Evolutionary conservation across 1,284 basidiomycete species (phyloP).

Genomic region (Leccinum subrobustum): DNA sequence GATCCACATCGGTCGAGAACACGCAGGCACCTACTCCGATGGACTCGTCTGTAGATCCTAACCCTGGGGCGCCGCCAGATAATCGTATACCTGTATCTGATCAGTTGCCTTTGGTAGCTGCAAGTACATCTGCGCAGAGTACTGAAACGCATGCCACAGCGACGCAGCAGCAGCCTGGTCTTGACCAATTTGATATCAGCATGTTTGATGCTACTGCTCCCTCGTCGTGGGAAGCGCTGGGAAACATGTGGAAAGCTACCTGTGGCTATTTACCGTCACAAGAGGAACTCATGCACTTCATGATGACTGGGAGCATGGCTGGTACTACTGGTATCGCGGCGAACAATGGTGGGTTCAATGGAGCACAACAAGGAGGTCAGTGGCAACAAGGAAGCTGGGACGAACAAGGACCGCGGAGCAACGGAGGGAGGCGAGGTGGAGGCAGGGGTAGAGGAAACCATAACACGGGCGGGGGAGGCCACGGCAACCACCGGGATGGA

Average conservation of each 20-base stretch:
- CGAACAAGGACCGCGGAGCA: slow-evolving; percentile 13
- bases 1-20: slow-evolving; percentile 34
- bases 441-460: slow-evolving; percentile 39
- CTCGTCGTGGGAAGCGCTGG: slow-evolving; percentile 71
- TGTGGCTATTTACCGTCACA: slow-evolving; percentile 64
- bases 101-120: slow-evolving; percentile 45
- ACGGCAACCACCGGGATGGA: slow-evolving; percentile 37
- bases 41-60: slow-evolving; percentile 38
- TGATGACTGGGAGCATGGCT: slow-evolving; percentile 45
- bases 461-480: slow-evolving; percentile 30
- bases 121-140: slow-evolving; percentile 50
- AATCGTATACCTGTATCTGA: slow-evolving; percentile 50
- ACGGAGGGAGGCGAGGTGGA: slow-evolving; percentile 20
- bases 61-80: slow-evolving; percentile 39
- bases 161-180: slow-evolving; percentile 42
- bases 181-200: slow-evolving; percentile 65
- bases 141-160: slow-evolving; percentile 36
- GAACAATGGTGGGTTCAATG: slow-evolving; percentile 11
- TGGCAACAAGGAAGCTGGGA: slow-evolving; percentile 24
- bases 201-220: slow-evolving; percentile 70
- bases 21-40: slow-evolving; percentile 33
- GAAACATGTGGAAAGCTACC: slow-evolving; percentile 68
- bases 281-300: slow-evolving; percentile 71
- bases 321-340: slow-evolving; percentile 24
- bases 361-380: slow-evolving; percentile 18